phyloP scores from a whole-genome alignment of 768 basidiomycete genomes.

The Suillus spraguei region DNA sequence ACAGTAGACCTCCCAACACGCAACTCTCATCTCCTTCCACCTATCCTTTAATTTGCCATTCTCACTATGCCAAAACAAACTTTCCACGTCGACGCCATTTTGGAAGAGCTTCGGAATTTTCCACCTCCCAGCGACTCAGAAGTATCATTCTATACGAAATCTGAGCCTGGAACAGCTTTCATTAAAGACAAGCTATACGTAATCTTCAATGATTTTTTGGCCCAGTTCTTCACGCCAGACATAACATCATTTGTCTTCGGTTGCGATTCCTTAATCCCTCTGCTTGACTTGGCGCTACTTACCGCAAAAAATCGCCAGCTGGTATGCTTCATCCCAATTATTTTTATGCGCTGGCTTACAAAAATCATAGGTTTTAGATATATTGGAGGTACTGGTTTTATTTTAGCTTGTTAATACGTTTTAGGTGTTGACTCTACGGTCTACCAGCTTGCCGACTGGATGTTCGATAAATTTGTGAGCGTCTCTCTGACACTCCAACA shows the following conservation, averaged over 20 bases:
- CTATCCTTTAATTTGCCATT: too few species aligned
- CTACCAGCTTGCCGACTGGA: background rate
- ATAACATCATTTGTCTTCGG: background rate
- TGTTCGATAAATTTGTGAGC: constrained; percentile 1
- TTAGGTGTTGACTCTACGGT: background rate
- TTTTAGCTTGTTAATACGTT: too few species aligned
- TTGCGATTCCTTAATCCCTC: background rate
- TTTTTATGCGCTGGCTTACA: background rate
- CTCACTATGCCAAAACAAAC: too few species aligned
- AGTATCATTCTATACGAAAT: too few species aligned
- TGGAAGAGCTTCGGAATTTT: too few species aligned
- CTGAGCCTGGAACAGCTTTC: too few species aligned
- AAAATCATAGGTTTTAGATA: background rate
- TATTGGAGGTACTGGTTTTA: background rate
- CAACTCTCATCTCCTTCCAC: too few species aligned
- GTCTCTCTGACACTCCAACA: background rate
- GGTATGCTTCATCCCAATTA: background rate
- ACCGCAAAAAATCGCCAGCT: background rate
- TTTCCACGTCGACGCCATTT: too few species aligned
- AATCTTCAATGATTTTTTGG: background rate
- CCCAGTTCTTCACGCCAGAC: background rate
- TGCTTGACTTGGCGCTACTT: background rate
- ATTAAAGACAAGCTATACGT: background rate
- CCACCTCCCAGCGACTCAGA: too few species aligned
- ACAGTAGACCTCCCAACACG: too few species aligned